Conservation (phyloP, 352 stramenopile species). For the Globisporangium nunn region DNA sequence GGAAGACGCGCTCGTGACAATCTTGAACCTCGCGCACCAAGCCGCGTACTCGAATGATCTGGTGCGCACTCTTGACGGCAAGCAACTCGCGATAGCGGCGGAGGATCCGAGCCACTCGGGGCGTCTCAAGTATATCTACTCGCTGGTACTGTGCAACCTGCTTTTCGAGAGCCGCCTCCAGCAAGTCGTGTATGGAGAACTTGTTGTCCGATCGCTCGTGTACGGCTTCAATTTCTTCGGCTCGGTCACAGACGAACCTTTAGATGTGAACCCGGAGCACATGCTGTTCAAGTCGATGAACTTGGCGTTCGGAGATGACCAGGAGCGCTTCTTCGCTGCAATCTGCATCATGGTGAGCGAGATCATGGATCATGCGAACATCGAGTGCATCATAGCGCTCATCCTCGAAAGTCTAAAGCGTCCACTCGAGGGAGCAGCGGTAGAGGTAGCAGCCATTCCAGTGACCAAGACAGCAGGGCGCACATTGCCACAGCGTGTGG, state of each 20-base stretch:
- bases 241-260: conserved; percentile 3
- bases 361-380: conserved; percentile 48
- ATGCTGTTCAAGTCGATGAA: conserved; percentile 25
- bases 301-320: conserved; percentile 48
- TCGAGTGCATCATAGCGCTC: conserved; percentile 48
- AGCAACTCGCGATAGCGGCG: conserved; percentile 33
- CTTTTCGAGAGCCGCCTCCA: conserved; percentile 64
- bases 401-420: conserved; percentile 35
- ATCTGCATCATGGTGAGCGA: conserved; percentile 63
- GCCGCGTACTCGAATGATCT: conserved; percentile 39
- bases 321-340: conserved; percentile 58
- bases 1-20: conserved; percentile 53
- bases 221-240: conserved; percentile 48
- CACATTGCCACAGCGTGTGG: conserved; percentile 5
- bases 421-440: neutral
- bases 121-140: conserved; percentile 53
- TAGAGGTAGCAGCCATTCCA: neutral
- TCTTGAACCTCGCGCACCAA: conserved; percentile 61
- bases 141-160: conserved; percentile 55
- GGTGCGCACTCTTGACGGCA: conserved; percentile 48
- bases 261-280: neutral
- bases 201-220: conserved; percentile 42
- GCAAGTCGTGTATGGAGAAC: conserved; percentile 52
- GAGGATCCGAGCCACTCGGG: conserved; percentile 23
- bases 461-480: conserved; percentile 9